phyloP scores from a whole-genome alignment of 2,329 filamentous ascomycete genomes.

The Paecilomyces dactylethromorphus region DNA sequence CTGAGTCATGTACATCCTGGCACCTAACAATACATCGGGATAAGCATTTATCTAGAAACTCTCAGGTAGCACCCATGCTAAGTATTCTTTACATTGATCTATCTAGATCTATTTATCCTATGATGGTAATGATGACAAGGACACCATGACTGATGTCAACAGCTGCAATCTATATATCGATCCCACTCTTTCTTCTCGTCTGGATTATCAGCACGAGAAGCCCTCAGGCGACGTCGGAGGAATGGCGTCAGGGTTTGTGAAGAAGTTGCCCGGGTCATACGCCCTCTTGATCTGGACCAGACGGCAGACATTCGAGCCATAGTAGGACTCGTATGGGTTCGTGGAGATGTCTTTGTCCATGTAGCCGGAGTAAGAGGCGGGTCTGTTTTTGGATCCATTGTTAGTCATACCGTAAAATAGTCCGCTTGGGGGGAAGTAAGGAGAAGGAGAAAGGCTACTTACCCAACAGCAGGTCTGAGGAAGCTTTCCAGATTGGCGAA shows the following conservation, averaged over 20 bases:
- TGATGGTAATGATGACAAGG: neutral
- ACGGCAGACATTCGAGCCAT: slow-evolving; percentile 6
- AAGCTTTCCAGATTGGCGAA: slow-evolving; percentile 9
- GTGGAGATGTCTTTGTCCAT: slow-evolving; percentile 6
- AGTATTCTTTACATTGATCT: neutral
- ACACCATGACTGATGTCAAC: neutral
- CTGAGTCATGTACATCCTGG: neutral
- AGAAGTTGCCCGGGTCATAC: neutral
- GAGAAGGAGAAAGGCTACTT: neutral
- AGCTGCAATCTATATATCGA: neutral
- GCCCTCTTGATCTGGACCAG: neutral
- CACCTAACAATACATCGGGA: neutral
- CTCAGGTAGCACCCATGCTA: neutral
- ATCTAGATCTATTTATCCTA: neutral
- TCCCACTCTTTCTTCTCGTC: no score
- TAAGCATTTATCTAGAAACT: neutral
- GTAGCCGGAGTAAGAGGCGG: slow-evolving; percentile 8
- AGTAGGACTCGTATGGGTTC: slow-evolving; percentile 7
- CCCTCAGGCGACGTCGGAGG: neutral
- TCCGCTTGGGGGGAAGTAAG: neutral
- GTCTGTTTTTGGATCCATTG: neutral
- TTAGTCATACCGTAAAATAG: no score
- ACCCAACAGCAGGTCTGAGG: slow-evolving; percentile 9
- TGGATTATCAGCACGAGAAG: neutral
- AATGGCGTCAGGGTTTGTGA: neutral